Evolutionary conservation across 495 filamentous ascomycete genomes (phyloP).

Genomic region (Viridothelium virens): DNA sequence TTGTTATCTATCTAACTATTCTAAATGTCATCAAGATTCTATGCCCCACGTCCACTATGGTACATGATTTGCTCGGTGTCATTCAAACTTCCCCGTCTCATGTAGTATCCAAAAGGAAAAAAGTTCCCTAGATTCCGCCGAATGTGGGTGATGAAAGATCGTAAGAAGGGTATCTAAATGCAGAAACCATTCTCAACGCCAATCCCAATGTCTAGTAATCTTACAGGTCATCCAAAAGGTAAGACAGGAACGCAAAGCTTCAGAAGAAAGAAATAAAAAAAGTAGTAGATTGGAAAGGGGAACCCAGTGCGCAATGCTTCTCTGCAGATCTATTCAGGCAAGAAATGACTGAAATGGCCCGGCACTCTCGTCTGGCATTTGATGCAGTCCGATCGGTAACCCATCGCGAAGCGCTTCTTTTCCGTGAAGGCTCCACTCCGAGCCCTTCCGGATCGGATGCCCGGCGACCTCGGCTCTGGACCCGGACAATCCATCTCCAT

Average conservation of each 20-base stretch:
- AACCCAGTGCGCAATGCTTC: neutral
- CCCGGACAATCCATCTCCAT: conserved; percentile 20
- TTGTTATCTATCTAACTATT: neutral
- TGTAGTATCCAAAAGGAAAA: no score
- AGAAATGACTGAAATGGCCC: conserved; percentile 80
- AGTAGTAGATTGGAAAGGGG: no score
- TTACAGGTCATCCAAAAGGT: neutral
- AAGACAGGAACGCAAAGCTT: neutral
- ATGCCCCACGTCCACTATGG: no score
- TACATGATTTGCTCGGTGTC: no score
- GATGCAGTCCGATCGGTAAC: conserved; percentile 76
- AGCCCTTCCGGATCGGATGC: conserved; percentile 38
- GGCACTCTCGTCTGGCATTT: conserved; percentile 74
- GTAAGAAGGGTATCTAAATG: no score
- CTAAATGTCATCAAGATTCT: neutral
- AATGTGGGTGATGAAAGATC: no score
- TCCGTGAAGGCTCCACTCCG: conserved; percentile 45
- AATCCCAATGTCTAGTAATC: neutral
- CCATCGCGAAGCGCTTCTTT: conserved; percentile 71
- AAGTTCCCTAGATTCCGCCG: no score
- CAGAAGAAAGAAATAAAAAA: neutral
- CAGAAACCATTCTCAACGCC: no score
- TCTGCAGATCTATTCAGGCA: conserved; percentile 17
- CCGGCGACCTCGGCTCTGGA: conserved; percentile 17
- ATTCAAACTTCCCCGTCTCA: no score